Conservation (phyloP, 2,329 filamentous ascomycete species). For the Fusarium pilosicola region DNA sequence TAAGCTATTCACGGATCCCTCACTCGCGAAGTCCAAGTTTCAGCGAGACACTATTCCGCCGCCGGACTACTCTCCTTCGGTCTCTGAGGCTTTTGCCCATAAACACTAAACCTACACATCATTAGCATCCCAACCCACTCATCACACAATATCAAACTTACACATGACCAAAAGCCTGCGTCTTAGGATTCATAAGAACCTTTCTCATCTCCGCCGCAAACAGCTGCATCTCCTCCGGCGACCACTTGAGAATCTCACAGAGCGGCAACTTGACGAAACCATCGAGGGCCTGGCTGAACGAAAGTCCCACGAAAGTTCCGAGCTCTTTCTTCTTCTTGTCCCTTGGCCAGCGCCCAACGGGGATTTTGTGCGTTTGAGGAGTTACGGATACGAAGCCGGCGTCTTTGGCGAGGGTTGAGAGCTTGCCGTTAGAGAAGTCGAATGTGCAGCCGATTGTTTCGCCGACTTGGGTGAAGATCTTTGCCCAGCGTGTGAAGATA, state of each 20-base stretch:
- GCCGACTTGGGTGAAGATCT: constrained; percentile 27
- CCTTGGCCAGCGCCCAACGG: constrained; percentile 34
- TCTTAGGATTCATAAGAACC: constrained; percentile 25
- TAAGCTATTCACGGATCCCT: rapidly evolving
- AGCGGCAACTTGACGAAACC: constrained; percentile 39
- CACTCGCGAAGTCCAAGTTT: rapidly evolving
- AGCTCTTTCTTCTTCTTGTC: constrained; percentile 39
- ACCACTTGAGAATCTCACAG: constrained; percentile 36
- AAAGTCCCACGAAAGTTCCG: constrained; percentile 34
- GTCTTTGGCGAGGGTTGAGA: constrained; percentile 25
- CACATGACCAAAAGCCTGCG: constrained; percentile 27
- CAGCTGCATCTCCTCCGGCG: constrained; percentile 33
- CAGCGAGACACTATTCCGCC: background rate
- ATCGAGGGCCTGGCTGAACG: constrained; percentile 38
- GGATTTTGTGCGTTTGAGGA: constrained; percentile 26
- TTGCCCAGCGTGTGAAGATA: constrained; percentile 33
- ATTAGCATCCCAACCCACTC: background rate
- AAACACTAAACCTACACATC: constrained; percentile 20
- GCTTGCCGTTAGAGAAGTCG: constrained; percentile 31
- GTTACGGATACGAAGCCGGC: constrained; percentile 18
- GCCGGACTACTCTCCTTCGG: rapidly evolving
- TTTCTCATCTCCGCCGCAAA: constrained; percentile 38
- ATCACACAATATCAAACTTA: background rate
- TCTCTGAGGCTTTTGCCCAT: constrained; percentile 23
- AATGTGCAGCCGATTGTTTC: constrained; percentile 28